Percentiles rank a stretch among this genome's conserved stretches.
Evolutionary conservation across 2,329 filamentous ascomycete species (phyloP).

Genomic region (Coleophoma crateriformis): DNA sequence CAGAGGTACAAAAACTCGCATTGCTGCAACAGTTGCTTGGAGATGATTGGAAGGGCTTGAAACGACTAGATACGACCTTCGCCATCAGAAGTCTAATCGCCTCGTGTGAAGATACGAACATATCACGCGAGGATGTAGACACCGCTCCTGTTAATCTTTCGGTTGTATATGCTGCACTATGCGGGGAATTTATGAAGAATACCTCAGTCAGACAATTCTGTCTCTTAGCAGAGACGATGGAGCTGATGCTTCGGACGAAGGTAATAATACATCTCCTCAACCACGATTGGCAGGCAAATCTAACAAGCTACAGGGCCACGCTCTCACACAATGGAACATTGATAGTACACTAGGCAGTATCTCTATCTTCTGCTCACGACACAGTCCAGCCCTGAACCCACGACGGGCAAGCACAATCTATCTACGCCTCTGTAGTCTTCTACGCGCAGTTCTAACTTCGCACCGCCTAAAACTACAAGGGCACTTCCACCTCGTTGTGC

Average conservation of each 20-base stretch:
- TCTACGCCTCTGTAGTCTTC: conserved; percentile 39
- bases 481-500: conserved; percentile 53
- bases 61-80: conserved; percentile 18
- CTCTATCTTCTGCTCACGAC: conserved; percentile 23
- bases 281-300: background rate
- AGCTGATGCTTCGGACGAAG: conserved; percentile 26
- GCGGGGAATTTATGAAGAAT: conserved; percentile 13
- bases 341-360: conserved; percentile 26
- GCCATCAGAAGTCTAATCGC: conserved; percentile 17
- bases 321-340: conserved; percentile 26
- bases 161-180: conserved; percentile 17
- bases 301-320: conserved; percentile 14
- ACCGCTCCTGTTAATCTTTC: conserved; percentile 15
- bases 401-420: conserved; percentile 19
- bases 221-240: conserved; percentile 22
- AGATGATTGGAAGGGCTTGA: conserved; percentile 1
- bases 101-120: conserved; percentile 18
- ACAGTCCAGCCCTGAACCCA: conserved; percentile 14
- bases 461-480: conserved; percentile 57
- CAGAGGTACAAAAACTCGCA: conserved; percentile 15
- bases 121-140: conserved; percentile 4
- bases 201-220: conserved; percentile 20
- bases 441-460: conserved; percentile 51
- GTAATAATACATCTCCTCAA: conserved; percentile 5
- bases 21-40: conserved; percentile 16